Conservation (phyloP, 768 basidiomycete species). For the Boletus sensibilis region DNA sequence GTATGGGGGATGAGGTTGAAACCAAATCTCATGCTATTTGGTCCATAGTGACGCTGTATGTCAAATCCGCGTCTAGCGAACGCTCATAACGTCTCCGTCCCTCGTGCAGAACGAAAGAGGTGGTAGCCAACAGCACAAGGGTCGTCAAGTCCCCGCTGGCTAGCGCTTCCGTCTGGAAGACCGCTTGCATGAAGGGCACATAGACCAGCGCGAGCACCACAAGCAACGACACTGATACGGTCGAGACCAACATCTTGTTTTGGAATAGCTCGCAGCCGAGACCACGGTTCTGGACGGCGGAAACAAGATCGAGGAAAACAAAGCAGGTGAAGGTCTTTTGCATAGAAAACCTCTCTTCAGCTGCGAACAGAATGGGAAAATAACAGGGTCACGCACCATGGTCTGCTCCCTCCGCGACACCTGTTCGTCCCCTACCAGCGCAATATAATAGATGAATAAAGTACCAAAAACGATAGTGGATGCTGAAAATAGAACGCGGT, state of each 20-base stretch:
- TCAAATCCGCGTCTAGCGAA: conserved; percentile 51
- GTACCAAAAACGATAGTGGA: conserved; percentile 89
- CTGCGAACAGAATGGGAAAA: background rate
- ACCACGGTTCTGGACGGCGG: conserved; percentile 92
- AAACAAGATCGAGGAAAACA: conserved; percentile 95
- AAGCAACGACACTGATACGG: conserved; percentile 82
- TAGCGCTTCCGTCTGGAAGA: conserved; percentile 93
- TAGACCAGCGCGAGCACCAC: conserved; percentile 87
- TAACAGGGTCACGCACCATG: conserved; percentile 61
- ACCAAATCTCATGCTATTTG: conserved; percentile 53
- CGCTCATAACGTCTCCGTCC: conserved; percentile 76
- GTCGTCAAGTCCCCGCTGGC: conserved; percentile 63
- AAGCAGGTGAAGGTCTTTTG: conserved; percentile 97
- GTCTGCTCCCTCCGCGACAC: conserved; percentile 91
- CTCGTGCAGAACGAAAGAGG: conserved; percentile 75
- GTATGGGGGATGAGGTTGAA: background rate
- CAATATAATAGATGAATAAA: conserved; percentile 81
- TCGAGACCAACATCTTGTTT: conserved; percentile 88
- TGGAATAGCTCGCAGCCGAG: conserved; percentile 79
- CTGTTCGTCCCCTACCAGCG: conserved; percentile 70
- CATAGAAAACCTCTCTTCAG: background rate
- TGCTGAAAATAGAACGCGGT: conserved; percentile 89
- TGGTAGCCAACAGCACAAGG: conserved; percentile 63
- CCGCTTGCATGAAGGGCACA: conserved; percentile 82
- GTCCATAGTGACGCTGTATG: conserved; percentile 50